These are phyloP conservation scores for Aurifilum marmelostoma DNA, from an alignment of 2,329 filamentous ascomycete genomes.

Conservation along the genomic window DNA sequence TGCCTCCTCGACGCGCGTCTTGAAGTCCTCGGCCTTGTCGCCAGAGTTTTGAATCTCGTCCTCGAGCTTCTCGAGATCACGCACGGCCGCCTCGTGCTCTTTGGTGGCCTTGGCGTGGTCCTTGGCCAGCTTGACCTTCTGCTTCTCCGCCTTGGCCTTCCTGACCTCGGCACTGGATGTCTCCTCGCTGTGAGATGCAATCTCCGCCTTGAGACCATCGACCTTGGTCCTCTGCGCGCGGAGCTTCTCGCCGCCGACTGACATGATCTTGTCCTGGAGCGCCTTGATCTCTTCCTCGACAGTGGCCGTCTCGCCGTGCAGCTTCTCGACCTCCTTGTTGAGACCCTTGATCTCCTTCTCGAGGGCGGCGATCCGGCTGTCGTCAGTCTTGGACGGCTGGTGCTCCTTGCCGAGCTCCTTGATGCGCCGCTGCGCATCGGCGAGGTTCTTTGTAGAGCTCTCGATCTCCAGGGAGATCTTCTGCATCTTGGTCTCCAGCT, in stretches of 20 bases:
- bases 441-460: conserved; percentile 81
- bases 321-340: conserved; percentile 76
- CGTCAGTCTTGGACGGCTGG: conserved; percentile 78
- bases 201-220: conserved; percentile 84
- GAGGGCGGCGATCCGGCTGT: conserved; percentile 70
- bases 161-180: conserved; percentile 85
- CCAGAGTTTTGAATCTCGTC: conserved; percentile 78
- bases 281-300: conserved; percentile 92
- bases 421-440: conserved; percentile 81
- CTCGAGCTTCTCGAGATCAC: conserved; percentile 78
- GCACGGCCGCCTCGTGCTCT: conserved; percentile 72
- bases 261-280: conserved; percentile 97
- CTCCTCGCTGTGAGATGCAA: conserved; percentile 77
- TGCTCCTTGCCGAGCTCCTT: conserved; percentile 83
- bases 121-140: conserved; percentile 83
- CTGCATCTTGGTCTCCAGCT: conserved; percentile 86
- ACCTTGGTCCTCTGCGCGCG: conserved; percentile 89
- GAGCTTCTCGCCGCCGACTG: conserved; percentile 91
- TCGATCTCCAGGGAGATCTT: conserved; percentile 89
- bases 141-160: conserved; percentile 92
- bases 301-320: conserved; percentile 83
- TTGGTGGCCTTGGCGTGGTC: conserved; percentile 76
- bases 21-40: conserved; percentile 73
- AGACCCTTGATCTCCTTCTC: conserved; percentile 78
- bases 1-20: conserved; percentile 76